Base-by-base conservation (phyloP, 2,329 filamentous ascomycete species). In the Cladophialophora chaetospira region DNA sequence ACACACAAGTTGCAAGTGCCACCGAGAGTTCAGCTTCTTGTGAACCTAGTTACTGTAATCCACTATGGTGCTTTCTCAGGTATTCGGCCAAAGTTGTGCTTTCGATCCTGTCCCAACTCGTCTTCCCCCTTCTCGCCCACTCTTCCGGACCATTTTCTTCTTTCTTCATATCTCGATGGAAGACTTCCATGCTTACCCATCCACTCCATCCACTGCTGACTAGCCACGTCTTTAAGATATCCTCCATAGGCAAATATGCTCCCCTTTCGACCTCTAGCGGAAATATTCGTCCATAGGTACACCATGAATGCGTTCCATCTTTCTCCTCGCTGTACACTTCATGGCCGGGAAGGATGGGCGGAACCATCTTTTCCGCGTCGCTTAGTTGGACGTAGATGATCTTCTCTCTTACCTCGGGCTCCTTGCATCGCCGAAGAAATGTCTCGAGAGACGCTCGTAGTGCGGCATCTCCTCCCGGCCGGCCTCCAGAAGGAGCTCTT, bases 311-410 rank as follows among this genome's bases (percentile, higher is more conserved):
- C 15, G 33, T 11, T 0, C 50, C 49, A 10, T 58, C 57, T 29
- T 53, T 36, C 15, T 26, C 46, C 5, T 46, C 43, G 36, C 54
- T 3, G 52, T 67, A 70, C 63, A 69, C 70, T 2, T 69, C 66
- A 54, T 72, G 4, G 29, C 31, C 45, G 9, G 45, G 45, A 28
- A 36, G 25, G 8, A 49, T 49, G 15, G 47, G 52, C 9, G 51
- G 56, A 5, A 15, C 6, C 11, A 55, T 31, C 9, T 23, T 46
- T 46, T 73, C 71, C 1, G 63, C 71, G 53, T 74, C 72, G 1
- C 70, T 72, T 2, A 73, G 55, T 52, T 73, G 72, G 8, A 73
- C 50, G 43, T 70, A 73, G 57, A 71, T 68, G 13, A 73, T 62
- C 47, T 69, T 72, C 1, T 71, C 69, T 26, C 26, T 4, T 2